A percentile compares a stretch with the other conserved stretches of the same genome.
Evolutionary conservation across 2,329 filamentous ascomycete genomes (phyloP).

Genomic region (Scedosporium apiospermum): DNA sequence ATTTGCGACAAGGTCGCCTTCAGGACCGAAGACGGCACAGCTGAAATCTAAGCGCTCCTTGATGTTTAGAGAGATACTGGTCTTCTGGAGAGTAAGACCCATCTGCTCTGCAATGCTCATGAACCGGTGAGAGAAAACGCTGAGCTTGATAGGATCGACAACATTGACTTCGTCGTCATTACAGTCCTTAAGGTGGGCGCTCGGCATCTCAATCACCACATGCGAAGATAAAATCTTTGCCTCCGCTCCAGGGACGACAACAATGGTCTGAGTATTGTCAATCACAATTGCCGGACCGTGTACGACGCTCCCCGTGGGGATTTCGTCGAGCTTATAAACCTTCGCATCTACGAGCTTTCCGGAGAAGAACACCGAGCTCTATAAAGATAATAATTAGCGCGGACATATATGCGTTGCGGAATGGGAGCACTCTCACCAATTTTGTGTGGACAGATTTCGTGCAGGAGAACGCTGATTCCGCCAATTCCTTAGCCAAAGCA

Average conservation of each 20-base stretch:
- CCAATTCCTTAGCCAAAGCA: no score
- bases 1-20: conserved; percentile 65
- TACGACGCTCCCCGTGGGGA: not conserved
- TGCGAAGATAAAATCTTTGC: conserved; percentile 24
- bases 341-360: no score
- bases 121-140: conserved; percentile 71
- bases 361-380: conserved; percentile 12
- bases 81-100: conserved; percentile 72
- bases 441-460: no score
- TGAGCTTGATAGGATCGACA: conserved; percentile 44
- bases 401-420: no score
- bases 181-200: not conserved
- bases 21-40: conserved; percentile 67
- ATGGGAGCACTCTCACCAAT: no score
- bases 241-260: conserved; percentile 42
- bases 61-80: conserved; percentile 67
- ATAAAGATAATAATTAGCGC: no score
- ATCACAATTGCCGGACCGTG: conserved; percentile 61
- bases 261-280: conserved; percentile 65
- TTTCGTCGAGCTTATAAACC: conserved; percentile 3
- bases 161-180: no score
- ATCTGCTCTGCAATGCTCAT: conserved; percentile 82
- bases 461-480: no score
- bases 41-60: conserved; percentile 76
- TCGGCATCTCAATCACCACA: conserved; percentile 23